phyloP scores from a whole-genome alignment of 306 rosid species.

The Trichosanthes truncata region DNA sequence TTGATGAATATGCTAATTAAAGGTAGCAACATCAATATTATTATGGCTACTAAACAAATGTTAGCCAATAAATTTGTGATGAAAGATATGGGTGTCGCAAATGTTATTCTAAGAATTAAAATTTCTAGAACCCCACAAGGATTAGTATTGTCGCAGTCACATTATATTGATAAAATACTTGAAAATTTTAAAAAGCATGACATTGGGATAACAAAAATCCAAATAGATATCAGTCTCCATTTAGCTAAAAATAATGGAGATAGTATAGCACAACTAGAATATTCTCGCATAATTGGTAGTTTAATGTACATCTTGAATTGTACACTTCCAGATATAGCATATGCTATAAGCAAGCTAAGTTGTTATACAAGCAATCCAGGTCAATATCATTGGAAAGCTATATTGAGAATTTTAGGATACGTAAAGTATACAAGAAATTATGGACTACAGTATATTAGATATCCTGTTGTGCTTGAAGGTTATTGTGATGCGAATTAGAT shows the following conservation, averaged over 20 bases:
- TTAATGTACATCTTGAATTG: background rate
- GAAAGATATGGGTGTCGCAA: background rate
- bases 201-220: background rate
- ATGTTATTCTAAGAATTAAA: background rate
- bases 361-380: background rate
- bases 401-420: too few species aligned
- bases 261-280: too few species aligned
- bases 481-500: background rate
- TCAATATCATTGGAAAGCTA: background rate
- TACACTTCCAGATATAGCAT: background rate
- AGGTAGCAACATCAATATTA: too few species aligned
- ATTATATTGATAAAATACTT: background rate
- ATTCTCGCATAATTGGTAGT: background rate
- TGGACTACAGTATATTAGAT: background rate
- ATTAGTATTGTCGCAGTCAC: background rate
- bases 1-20: too few species aligned
- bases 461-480: background rate
- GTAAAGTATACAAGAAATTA: background rate
- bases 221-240: too few species aligned
- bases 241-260: too few species aligned
- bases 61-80: too few species aligned
- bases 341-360: background rate
- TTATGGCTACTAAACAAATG: too few species aligned
- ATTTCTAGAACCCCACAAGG: background rate
- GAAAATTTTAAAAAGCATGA: background rate